A percentile compares a stretch with the other conserved stretches of the same genome.
Evolutionary conservation across 78 protist genomes (phyloP).

Genomic region (Paulinella micropora): DNA sequence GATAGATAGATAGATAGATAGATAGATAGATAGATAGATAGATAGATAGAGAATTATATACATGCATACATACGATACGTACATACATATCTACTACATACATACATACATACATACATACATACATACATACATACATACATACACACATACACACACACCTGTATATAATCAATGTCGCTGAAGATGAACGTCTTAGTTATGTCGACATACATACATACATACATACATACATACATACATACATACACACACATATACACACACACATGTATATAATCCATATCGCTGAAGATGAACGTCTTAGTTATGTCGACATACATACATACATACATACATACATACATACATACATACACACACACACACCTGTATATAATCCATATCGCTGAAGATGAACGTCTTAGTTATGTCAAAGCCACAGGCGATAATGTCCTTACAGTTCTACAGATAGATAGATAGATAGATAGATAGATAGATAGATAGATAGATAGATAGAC

Average conservation of each 20-base stretch:
- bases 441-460: too few species aligned
- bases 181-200: constrained; percentile 43
- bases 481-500: too few species aligned
- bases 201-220: constrained; percentile 12
- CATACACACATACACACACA: not conserved
- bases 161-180: constrained; percentile 30
- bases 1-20: too few species aligned
- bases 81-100: too few species aligned
- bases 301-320: constrained; percentile 23
- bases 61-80: too few species aligned
- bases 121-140: not conserved
- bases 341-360: constrained; percentile 1
- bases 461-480: too few species aligned
- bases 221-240: constrained; percentile 12
- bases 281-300: constrained; percentile 32
- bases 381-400: constrained; percentile 86
- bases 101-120: too few species aligned
- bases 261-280: too few species aligned
- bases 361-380: constrained; percentile 55
- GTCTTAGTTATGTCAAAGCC: constrained; percentile 92
- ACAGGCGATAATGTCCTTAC: too few species aligned
- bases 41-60: too few species aligned
- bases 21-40: too few species aligned
- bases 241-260: not conserved
- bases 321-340: constrained; percentile 20